These are phyloP conservation scores for Penicillium occitanis DNA, from an alignment of 2,329 filamentous ascomycete species.

Conservation along the genomic window DNA sequence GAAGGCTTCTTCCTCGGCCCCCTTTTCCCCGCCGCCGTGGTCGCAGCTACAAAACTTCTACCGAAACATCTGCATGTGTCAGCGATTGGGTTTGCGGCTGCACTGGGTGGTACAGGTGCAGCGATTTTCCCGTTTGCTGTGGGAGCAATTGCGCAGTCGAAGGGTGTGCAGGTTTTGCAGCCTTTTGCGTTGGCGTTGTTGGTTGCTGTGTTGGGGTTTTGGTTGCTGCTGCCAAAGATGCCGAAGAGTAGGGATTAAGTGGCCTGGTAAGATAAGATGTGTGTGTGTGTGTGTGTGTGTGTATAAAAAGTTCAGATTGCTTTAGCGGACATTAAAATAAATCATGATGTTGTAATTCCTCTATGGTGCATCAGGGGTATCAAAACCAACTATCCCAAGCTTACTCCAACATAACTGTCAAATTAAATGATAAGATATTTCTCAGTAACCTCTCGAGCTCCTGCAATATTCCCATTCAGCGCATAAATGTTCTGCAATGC, in stretches of 20 bases:
- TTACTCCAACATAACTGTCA: background rate
- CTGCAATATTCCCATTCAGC: conserved; percentile 61
- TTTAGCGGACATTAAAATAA: background rate
- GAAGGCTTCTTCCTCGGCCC: conserved; percentile 80
- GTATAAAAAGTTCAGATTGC: background rate
- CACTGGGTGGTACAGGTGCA: conserved; percentile 72
- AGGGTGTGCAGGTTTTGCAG: conserved; percentile 60
- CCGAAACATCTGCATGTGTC: conserved; percentile 72
- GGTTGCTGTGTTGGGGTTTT: conserved; percentile 52
- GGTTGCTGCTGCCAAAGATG: conserved; percentile 41
- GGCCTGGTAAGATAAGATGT: background rate
- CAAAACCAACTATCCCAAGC: background rate
- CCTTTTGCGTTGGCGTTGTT: conserved; percentile 59
- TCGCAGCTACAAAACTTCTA: conserved; percentile 71
- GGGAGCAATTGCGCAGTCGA: conserved; percentile 53
- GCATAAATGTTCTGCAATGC: conserved; percentile 69
- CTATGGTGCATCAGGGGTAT: conserved; percentile 1
- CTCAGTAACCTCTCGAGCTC: conserved; percentile 62
- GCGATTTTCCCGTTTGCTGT: conserved; percentile 47
- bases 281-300: too few species aligned
- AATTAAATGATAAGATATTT: conserved; percentile 56
- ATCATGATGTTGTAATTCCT: background rate
- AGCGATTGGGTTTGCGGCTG: conserved; percentile 77
- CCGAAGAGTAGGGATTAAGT: conserved; percentile 16
- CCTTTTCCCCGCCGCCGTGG: conserved; percentile 72